These are phyloP conservation scores for Neoarthrinium moseri DNA, from an alignment of 2,329 filamentous ascomycete species.

Conservation along the genomic window DNA sequence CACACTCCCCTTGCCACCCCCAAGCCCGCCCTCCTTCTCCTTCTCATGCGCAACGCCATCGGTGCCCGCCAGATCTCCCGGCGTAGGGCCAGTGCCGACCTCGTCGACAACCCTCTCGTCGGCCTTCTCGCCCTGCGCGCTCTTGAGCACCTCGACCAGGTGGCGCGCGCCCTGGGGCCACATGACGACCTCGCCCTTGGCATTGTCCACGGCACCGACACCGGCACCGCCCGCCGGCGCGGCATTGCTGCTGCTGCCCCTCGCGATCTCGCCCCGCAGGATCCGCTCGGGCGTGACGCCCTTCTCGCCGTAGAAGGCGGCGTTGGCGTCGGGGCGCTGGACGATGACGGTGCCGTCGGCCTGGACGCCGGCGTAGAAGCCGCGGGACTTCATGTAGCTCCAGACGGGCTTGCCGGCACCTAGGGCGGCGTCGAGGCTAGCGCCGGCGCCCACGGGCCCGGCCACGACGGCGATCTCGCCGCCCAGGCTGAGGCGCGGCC, in stretches of 20 bases:
- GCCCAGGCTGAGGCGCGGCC: conserved; percentile 72
- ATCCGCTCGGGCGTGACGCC: conserved; percentile 46
- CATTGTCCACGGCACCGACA: conserved; percentile 25
- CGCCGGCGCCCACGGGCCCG: conserved; percentile 68
- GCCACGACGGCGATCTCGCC: conserved; percentile 76
- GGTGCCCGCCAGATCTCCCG: conserved; percentile 20
- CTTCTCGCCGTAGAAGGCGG: conserved; percentile 74
- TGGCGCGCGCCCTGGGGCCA: conserved; percentile 38
- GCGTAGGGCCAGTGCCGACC: conserved; percentile 21
- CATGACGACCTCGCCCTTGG: conserved; percentile 30
- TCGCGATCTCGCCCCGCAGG: conserved; percentile 40
- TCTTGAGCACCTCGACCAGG: conserved; percentile 37
- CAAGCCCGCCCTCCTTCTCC: not conserved
- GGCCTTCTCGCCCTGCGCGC: conserved; percentile 32
- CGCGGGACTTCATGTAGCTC: conserved; percentile 86
- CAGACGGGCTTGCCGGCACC: conserved; percentile 60
- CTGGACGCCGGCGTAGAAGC: conserved; percentile 83
- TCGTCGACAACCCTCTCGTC: conserved; percentile 20
- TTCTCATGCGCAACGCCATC: conserved; percentile 8
- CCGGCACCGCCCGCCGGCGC: conserved; percentile 11
- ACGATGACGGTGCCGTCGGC: conserved; percentile 86
- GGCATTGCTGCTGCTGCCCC: not conserved
- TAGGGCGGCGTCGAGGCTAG: conserved; percentile 66
- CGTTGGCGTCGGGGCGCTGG: conserved; percentile 85
- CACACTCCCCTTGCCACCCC: not conserved